These are phyloP conservation scores for Neurospora intermedia DNA, from an alignment of 495 filamentous ascomycete species.

Conservation along the genomic window DNA sequence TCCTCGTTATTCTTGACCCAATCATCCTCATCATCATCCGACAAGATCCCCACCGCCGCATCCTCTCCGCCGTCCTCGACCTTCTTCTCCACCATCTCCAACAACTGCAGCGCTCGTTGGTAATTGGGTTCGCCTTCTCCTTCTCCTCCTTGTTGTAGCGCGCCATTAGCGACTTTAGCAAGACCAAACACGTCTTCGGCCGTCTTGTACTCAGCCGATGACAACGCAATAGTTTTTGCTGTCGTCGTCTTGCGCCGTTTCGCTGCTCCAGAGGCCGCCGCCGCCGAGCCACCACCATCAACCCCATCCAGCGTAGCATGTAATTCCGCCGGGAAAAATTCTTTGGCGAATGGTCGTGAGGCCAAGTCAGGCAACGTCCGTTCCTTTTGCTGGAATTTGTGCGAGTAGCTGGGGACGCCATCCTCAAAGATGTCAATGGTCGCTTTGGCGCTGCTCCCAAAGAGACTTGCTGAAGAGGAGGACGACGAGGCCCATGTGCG, in stretches of 20 bases:
- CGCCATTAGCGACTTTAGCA: conserved; percentile 1
- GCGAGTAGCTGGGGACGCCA: conserved; percentile 39
- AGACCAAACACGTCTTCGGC: conserved; percentile 22
- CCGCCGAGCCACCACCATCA: conserved; percentile 9
- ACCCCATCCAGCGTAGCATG: conserved; percentile 39
- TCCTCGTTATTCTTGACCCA: conserved; percentile 27
- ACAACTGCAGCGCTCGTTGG: conserved; percentile 24
- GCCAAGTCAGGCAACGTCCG: conserved; percentile 38
- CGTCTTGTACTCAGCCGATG: conserved; percentile 10
- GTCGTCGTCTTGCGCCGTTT: conserved; percentile 17
- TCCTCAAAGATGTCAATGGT: conserved; percentile 39
- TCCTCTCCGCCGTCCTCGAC: conserved; percentile 31
- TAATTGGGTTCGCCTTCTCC: conserved; percentile 13
- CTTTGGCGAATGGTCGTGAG: conserved; percentile 30
- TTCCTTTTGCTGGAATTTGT: conserved; percentile 32
- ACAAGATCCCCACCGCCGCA: conserved; percentile 21
- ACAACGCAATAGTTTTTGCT: conserved; percentile 21
- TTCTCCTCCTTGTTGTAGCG: background rate
- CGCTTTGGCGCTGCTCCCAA: conserved; percentile 19
- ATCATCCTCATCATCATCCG: conserved; percentile 34
- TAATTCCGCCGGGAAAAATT: conserved; percentile 43
- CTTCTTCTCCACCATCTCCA: conserved; percentile 27
- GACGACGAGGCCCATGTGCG: conserved; percentile 6
- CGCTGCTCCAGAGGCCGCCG: too few species aligned
- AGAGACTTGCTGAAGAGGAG: background rate